Percentiles rank a stretch among this genome's conserved stretches.
Evolutionary conservation across 768 basidiomycete species (phyloP).

Genomic region (Leucocoprinus sp.): DNA sequence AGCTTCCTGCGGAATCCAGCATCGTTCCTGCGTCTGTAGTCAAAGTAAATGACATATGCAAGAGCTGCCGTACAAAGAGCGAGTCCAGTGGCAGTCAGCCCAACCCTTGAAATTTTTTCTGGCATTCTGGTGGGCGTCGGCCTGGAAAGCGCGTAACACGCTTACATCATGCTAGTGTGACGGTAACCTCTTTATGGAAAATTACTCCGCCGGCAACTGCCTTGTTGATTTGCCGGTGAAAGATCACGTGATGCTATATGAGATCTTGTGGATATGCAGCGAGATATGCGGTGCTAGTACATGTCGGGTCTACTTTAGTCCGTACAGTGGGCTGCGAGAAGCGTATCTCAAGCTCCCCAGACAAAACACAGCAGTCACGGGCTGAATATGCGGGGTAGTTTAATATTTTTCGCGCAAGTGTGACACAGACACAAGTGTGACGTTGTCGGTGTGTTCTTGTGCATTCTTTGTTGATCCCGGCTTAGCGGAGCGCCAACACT

Average conservation of each 20-base stretch:
- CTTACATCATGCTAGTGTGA: slow-evolving; percentile 11
- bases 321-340: too few relatives aligned
- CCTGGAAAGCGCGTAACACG: not conserved
- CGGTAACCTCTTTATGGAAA: not conserved
- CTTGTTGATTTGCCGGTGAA: not conserved
- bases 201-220: not conserved
- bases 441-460: slow-evolving; percentile 11
- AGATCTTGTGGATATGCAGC: too few relatives aligned
- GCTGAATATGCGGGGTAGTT: too few relatives aligned
- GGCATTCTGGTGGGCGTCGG: slow-evolving; percentile 23
- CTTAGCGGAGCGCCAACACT: slow-evolving; percentile 10
- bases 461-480: slow-evolving; percentile 27
- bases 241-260: not conserved
- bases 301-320: too few relatives aligned
- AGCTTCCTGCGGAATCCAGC: slow-evolving; percentile 80
- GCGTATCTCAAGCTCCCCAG: too few relatives aligned
- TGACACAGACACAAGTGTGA: slow-evolving; percentile 8
- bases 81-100: slow-evolving; percentile 38
- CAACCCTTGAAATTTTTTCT: slow-evolving; percentile 27
- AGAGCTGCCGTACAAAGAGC: slow-evolving; percentile 51
- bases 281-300: too few relatives aligned
- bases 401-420: not conserved
- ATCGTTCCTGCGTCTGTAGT: slow-evolving; percentile 89
- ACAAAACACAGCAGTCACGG: too few relatives aligned
- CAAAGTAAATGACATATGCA: slow-evolving; percentile 90